phyloP scores from a whole-genome alignment of 805 yeast genomes.

The Cyberlindnera lachancei region DNA sequence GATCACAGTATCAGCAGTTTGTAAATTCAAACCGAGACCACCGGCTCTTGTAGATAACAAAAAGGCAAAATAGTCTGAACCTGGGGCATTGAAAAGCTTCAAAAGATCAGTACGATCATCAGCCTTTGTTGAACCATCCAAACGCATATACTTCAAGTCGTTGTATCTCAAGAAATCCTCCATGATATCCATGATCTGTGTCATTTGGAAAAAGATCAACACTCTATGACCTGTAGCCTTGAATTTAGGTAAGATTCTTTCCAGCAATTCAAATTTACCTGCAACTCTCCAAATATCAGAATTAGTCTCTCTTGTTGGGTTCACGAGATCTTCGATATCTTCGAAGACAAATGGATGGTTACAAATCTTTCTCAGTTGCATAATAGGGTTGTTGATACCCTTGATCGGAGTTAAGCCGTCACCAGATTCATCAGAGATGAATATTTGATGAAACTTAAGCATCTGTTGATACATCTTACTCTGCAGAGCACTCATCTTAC shows the following conservation, averaged over 20 bases:
- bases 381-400: constrained; percentile 73
- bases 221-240: constrained; percentile 71
- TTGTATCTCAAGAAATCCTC: constrained; percentile 69
- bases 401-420: constrained; percentile 51
- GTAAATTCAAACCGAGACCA: constrained; percentile 80
- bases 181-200: constrained; percentile 86
- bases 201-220: constrained; percentile 81
- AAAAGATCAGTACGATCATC: constrained; percentile 76
- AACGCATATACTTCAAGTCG: constrained; percentile 62
- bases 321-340: constrained; percentile 66
- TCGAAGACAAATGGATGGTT: constrained; percentile 86
- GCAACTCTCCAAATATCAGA: constrained; percentile 68
- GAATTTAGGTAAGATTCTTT: constrained; percentile 68
- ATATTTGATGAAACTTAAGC: constrained; percentile 63
- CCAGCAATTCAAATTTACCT: constrained; percentile 76
- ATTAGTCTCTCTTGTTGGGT: constrained; percentile 55
- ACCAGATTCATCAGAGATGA: constrained; percentile 56
- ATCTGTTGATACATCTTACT: constrained; percentile 65
- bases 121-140: constrained; percentile 79
- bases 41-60: constrained; percentile 82
- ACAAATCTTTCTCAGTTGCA: constrained; percentile 81
- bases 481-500: constrained; percentile 71
- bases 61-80: constrained; percentile 73
- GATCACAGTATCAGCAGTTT: constrained; percentile 82
- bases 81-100: constrained; percentile 65